phyloP scores from a whole-genome alignment of 345 rosid genomes.

The Firmiana major region DNA sequence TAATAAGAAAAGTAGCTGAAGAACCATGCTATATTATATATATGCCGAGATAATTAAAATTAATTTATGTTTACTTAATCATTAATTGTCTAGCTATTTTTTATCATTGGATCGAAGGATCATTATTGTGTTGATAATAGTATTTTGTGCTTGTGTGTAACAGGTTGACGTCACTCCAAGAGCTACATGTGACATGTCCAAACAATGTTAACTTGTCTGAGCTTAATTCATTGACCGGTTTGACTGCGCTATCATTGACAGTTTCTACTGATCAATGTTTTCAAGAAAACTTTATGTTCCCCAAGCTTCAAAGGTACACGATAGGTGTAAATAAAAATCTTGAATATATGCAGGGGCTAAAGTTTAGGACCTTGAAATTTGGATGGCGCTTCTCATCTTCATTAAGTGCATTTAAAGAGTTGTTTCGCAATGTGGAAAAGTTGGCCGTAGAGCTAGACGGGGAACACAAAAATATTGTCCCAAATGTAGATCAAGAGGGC shows the following conservation, averaged over 20 bases:
- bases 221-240: not conserved
- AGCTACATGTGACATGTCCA: not conserved
- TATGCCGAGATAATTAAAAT: too few relatives aligned
- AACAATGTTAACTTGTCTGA: not conserved
- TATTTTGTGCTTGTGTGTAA: not conserved
- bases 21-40: too few relatives aligned
- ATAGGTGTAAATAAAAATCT: not conserved
- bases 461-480: too few relatives aligned
- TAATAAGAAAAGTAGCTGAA: too few relatives aligned
- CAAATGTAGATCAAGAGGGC: too few relatives aligned
- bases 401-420: not conserved
- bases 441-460: not conserved
- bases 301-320: not conserved
- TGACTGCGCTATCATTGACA: not conserved
- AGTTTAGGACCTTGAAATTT: not conserved
- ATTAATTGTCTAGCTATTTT: not conserved
- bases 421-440: not conserved
- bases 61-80: not conserved
- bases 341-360: not conserved
- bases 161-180: not conserved
- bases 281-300: not conserved
- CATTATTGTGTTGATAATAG: too few relatives aligned
- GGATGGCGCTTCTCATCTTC: not conserved
- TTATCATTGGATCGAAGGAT: not conserved
- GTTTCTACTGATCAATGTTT: not conserved